A percentile compares a stretch with the other conserved stretches of the same genome.
phyloP scores from a whole-genome alignment of 768 basidiomycete species.

The Auricularia cornea region DNA sequence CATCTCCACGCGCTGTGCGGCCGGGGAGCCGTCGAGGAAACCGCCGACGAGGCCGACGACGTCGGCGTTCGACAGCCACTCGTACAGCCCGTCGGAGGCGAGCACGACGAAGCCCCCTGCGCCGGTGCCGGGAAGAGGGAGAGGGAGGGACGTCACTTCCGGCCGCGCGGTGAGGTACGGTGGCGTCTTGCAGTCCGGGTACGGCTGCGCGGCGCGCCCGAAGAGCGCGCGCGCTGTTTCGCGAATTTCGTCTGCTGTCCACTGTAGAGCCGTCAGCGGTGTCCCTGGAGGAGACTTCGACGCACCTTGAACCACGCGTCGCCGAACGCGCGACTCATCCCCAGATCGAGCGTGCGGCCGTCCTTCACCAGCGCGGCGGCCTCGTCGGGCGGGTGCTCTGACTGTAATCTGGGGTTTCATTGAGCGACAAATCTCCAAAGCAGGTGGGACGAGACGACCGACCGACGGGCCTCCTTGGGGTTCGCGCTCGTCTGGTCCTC shows the following conservation, averaged over 20 bases:
- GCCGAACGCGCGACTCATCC: slow-evolving; percentile 81
- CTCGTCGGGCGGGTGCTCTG: slow-evolving; percentile 77
- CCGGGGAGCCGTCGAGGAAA: slow-evolving; percentile 64
- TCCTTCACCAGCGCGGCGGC: slow-evolving; percentile 61
- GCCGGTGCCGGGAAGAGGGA: slow-evolving; percentile 27
- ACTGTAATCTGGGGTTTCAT: slow-evolving; percentile 62
- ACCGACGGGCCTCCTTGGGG: slow-evolving; percentile 77
- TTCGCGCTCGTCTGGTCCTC: slow-evolving; percentile 97
- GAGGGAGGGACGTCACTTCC: slow-evolving; percentile 63
- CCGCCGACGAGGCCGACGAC: slow-evolving; percentile 83
- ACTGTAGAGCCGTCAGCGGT: not conserved
- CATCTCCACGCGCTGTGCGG: slow-evolving; percentile 33
- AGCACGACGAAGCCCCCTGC: slow-evolving; percentile 72
- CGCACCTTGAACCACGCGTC: slow-evolving; percentile 85
- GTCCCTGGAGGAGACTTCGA: not conserved
- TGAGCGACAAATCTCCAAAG: slow-evolving; percentile 1
- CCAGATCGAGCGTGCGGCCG: slow-evolving; percentile 81
- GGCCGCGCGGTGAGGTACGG: slow-evolving; percentile 85
- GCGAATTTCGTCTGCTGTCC: not conserved
- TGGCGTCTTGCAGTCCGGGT: slow-evolving; percentile 66
- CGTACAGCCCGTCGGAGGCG: slow-evolving; percentile 80
- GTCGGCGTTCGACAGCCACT: slow-evolving; percentile 59
- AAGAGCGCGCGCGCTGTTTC: not conserved
- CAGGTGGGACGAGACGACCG: not conserved
- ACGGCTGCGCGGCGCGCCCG: slow-evolving; percentile 22